A percentile compares a stretch with the other conserved stretches of the same genome.
Conservation (phyloP, 345 rosid species). For the Camelina hispida region DNA sequence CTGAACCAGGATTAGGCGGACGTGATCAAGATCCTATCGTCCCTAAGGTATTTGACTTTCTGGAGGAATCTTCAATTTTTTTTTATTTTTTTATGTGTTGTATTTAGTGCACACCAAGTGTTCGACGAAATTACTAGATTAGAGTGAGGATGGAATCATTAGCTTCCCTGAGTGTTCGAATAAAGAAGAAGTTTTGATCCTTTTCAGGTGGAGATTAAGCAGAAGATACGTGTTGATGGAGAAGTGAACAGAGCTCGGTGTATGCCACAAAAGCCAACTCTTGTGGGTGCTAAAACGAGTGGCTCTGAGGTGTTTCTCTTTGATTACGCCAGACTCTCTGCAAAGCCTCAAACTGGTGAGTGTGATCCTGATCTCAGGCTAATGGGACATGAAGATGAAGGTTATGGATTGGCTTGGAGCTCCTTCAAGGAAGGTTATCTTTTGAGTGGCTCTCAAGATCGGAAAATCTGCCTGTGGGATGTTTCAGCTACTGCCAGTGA, state of each 20-base stretch:
- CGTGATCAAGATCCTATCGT: constrained; percentile 50
- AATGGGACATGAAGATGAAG: constrained; percentile 91
- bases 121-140: constrained; percentile 45
- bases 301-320: constrained; percentile 78
- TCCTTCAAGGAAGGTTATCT: constrained; percentile 82
- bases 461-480: constrained; percentile 90
- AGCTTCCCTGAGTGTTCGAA: too few species aligned
- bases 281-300: constrained; percentile 84
- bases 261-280: constrained; percentile 80
- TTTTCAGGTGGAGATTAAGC: constrained; percentile 74
- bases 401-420: constrained; percentile 96
- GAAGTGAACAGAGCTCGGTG: constrained; percentile 92
- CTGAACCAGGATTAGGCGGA: constrained; percentile 49
- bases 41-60: constrained; percentile 56
- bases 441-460: constrained; percentile 88
- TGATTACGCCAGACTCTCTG: constrained; percentile 66
- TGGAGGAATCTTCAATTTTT: background rate
- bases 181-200: too few species aligned
- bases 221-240: constrained; percentile 82
- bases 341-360: constrained; percentile 47
- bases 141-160: background rate
- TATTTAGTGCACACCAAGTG: constrained; percentile 41
- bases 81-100: background rate
- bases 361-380: constrained; percentile 86
- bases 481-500: constrained; percentile 60